These are phyloP conservation scores for Rubia yunnanensis DNA, from an alignment of 257 asterid genomes.

Conservation along the genomic window DNA sequence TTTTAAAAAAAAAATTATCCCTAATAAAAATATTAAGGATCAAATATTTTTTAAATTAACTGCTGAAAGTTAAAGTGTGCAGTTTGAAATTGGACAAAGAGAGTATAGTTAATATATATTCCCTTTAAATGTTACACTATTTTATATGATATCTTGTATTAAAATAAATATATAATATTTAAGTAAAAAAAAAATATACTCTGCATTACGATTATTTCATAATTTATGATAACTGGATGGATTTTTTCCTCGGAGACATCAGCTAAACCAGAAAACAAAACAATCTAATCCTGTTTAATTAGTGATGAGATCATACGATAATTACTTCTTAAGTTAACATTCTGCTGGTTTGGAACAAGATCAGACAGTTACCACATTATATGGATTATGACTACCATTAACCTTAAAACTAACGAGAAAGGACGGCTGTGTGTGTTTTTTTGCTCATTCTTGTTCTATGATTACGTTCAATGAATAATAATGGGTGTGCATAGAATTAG, in stretches of 20 bases:
- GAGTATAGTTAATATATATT: no score
- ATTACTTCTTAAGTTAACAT: background rate
- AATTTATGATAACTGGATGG: no score
- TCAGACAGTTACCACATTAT: background rate
- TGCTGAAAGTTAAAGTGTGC: no score
- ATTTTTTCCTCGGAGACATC: background rate
- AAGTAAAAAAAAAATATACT: no score
- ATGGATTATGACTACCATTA: background rate
- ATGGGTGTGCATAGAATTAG: background rate
- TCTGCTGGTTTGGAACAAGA: background rate
- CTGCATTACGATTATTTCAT: no score
- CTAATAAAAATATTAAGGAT: no score
- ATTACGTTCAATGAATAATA: slow-evolving; percentile 9
- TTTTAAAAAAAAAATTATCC: no score
- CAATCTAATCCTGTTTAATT: background rate
- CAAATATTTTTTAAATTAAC: no score
- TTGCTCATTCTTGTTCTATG: background rate
- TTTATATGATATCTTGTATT: no score
- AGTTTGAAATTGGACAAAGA: no score
- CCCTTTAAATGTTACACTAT: no score
- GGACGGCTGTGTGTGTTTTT: background rate
- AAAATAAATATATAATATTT: no score
- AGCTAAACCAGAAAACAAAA: background rate
- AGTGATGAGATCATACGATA: background rate
- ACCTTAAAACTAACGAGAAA: background rate